phyloP scores from a whole-genome alignment of 164 flowering plant genomes.

The Platanus orientalis region DNA sequence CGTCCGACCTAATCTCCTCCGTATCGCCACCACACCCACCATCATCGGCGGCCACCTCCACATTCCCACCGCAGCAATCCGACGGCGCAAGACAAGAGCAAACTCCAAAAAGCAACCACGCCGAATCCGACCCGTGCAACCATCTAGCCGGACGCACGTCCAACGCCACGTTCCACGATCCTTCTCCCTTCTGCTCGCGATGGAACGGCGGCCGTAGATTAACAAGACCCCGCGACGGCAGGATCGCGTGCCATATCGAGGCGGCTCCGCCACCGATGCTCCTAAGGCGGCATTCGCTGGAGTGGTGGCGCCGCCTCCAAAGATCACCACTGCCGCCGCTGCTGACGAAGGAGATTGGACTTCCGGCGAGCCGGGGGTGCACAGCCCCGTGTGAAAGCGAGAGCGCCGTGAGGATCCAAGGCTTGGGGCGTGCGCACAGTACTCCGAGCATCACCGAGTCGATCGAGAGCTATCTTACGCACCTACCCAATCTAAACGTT shows the following conservation, averaged over 20 bases:
- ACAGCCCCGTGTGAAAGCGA: conserved; percentile 27
- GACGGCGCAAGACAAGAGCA: conserved; percentile 42
- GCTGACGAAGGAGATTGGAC: conserved; percentile 12
- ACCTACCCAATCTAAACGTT: not conserved
- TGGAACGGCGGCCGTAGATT: conserved; percentile 13
- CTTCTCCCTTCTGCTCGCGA: conserved; percentile 54
- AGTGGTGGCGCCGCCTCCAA: conserved; percentile 31
- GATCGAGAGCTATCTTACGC: conserved; percentile 17
- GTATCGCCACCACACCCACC: not conserved
- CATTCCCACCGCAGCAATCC: conserved; percentile 9
- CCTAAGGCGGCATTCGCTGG: conserved; percentile 24
- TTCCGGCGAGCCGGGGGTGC: conserved; percentile 19
- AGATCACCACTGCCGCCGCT: conserved; percentile 3
- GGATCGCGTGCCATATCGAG: conserved; percentile 66
- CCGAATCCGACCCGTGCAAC: conserved; percentile 80
- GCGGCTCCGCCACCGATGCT: conserved; percentile 34
- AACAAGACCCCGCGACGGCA: conserved; percentile 33
- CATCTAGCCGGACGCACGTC: conserved; percentile 87
- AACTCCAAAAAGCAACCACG: conserved; percentile 83
- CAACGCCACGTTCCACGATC: conserved; percentile 86
- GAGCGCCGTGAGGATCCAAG: conserved; percentile 43
- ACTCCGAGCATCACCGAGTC: conserved; percentile 58
- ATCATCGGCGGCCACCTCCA: conserved; percentile 9
- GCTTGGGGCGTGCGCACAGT: conserved; percentile 64
- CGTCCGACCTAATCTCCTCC: conserved; percentile 1